These are phyloP conservation scores for Malus fusca DNA, from an alignment of 306 rosid genomes.

Conservation along the genomic window DNA sequence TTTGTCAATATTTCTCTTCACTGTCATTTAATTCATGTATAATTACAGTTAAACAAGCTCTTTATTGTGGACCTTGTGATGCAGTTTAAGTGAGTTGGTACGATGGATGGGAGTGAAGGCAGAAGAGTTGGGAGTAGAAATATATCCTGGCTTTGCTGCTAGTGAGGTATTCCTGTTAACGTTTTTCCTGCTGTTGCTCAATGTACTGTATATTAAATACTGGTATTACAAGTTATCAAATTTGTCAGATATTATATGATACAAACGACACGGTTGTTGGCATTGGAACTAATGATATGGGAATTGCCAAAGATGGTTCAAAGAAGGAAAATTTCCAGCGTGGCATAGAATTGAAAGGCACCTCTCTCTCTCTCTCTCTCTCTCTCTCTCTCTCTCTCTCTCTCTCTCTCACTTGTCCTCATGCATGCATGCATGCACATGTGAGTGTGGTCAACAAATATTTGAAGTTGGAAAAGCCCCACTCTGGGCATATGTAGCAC, in stretches of 20 bases:
- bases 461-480: neutral
- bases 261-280: conserved; percentile 58
- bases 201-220: conserved; percentile 3
- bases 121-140: conserved; percentile 91
- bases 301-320: conserved; percentile 82
- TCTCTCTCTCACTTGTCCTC: conserved; percentile 11
- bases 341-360: conserved; percentile 82
- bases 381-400: conserved; percentile 27
- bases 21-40: conserved; percentile 3
- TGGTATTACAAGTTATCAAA: conserved; percentile 2
- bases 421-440: neutral
- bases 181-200: conserved; percentile 11
- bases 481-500: neutral
- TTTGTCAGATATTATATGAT: conserved; percentile 69
- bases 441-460: neutral
- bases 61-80: conserved; percentile 25
- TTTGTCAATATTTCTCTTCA: neutral
- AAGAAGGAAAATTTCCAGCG: conserved; percentile 79
- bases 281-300: conserved; percentile 91
- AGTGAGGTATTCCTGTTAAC: conserved; percentile 59
- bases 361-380: conserved; percentile 20
- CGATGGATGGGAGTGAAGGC: conserved; percentile 98
- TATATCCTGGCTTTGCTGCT: conserved; percentile 95
- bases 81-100: conserved; percentile 82
- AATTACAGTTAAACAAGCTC: neutral